Conservation (phyloP, 1,284 basidiomycete species). For the Sanghuangporus baumii region DNA sequence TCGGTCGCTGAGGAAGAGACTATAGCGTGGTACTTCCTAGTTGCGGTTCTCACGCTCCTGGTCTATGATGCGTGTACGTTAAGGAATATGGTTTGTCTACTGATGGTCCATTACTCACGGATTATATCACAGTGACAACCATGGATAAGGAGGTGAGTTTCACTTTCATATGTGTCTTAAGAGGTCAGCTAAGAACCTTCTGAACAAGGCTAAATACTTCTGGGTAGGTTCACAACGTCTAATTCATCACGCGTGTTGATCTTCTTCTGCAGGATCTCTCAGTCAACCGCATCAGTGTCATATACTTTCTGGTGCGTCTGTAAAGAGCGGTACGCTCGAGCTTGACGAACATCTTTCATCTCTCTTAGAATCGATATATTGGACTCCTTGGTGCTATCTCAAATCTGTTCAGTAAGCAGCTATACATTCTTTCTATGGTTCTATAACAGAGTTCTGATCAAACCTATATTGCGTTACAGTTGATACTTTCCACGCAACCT, state of each 20-base stretch:
- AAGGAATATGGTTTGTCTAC: too few relatives aligned
- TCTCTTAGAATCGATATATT: constrained; percentile 4
- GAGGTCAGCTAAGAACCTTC: background rate
- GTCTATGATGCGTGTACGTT: background rate
- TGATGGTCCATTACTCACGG: background rate
- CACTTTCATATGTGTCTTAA: background rate
- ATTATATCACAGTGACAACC: background rate
- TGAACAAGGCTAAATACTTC: background rate
- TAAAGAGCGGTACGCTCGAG: too few relatives aligned
- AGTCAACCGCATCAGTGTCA: background rate
- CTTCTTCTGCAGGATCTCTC: too few relatives aligned
- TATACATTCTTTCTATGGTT: too few relatives aligned
- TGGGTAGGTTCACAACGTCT: background rate
- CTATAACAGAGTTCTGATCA: background rate
- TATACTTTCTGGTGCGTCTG: background rate
- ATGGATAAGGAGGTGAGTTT: background rate
- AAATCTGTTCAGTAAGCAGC: background rate
- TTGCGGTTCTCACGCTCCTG: background rate
- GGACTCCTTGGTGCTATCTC: constrained; percentile 1
- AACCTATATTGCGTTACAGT: background rate
- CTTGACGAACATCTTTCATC: background rate
- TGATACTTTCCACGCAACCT: background rate
- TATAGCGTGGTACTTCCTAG: background rate
- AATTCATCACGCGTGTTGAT: background rate
- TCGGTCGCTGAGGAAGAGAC: background rate